Evolutionary conservation across 2,329 filamentous ascomycete species (phyloP), one percentile per base, ranked within the genome.

Genomic region (Nectriaceae sp.): DNA sequence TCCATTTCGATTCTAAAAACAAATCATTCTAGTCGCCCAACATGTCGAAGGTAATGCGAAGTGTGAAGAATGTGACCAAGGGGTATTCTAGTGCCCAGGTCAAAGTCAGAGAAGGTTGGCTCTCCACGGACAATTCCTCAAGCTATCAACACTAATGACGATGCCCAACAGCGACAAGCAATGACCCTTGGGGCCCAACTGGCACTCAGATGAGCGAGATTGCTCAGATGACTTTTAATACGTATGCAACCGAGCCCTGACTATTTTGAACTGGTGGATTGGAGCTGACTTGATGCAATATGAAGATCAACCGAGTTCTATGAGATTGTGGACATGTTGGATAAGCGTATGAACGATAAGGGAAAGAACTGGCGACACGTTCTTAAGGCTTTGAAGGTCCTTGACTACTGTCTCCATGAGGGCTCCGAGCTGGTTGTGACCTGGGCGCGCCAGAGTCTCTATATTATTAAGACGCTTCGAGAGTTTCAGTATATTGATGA

Each of bases 281-380:
- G 39, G 15, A 40, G 49, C 56, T 63, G 50, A 62, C 50, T 41
- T 42, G 47, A 40, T 21, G 45, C 51, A 37, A 44, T 44, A 29
- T 50, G 36, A 56, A 96, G 93, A 67, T 92, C 91, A 29, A 93
- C 88, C 72, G 94, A 97, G 70, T 99, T 99, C 75, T 96, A 96
- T 76, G 93, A 99, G 70, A 97, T 99, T 64, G 96, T 99, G 87
- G 94, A 99, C 70, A 99, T 99, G 90, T 79, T 99, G 59, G 94
- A 99, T 74, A 97, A 97, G 78, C 88, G 94, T 60, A 77, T 99
- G 65, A 99, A 99, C 65, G 94, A 99, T 73, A 97, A 99, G 73
- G 94, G 94, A 66, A 99, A 97, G 80, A 99, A 99, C 70, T 99
- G 94, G 94, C 87, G 94, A 63, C 94, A 99, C 69, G 94, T 99